phyloP scores from a whole-genome alignment of 2,329 filamentous ascomycete genomes.

The Colletotrichum agaves region DNA sequence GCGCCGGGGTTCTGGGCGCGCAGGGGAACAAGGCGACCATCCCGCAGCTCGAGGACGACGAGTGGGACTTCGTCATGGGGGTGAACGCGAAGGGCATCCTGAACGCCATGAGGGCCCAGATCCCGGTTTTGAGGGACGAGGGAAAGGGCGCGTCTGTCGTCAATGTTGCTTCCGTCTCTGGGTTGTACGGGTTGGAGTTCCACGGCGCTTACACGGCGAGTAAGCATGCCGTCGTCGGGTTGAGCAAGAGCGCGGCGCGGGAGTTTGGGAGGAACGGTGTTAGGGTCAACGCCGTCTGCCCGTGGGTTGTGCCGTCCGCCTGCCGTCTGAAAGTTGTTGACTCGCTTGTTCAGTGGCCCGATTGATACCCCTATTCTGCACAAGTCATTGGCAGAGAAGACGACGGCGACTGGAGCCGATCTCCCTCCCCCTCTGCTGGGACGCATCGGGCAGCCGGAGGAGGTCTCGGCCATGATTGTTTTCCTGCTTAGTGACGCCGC shows the following conservation, averaged over 20 bases:
- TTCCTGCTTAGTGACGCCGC: slow-evolving; percentile 45
- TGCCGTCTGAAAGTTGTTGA: neutral
- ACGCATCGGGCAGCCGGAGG: slow-evolving; percentile 42
- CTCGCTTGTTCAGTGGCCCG: slow-evolving; percentile 5
- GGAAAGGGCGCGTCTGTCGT: slow-evolving; percentile 54
- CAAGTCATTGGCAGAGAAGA: slow-evolving; percentile 1
- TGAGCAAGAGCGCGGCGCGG: slow-evolving; percentile 46
- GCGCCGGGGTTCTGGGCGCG: slow-evolving; percentile 42
- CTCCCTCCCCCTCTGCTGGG: slow-evolving; percentile 32
- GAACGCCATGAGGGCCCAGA: slow-evolving; percentile 61
- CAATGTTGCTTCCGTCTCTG: slow-evolving; percentile 55
- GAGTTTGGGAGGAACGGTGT: slow-evolving; percentile 42
- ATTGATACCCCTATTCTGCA: slow-evolving; percentile 35
- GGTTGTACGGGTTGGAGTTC: slow-evolving; percentile 48
- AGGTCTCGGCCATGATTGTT: slow-evolving; percentile 43
- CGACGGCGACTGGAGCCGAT: slow-evolving; percentile 28
- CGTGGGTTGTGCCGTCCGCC: slow-evolving; percentile 38
- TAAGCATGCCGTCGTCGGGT: slow-evolving; percentile 46
- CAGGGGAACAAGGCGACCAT: slow-evolving; percentile 35
- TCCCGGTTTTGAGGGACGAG: slow-evolving; percentile 51
- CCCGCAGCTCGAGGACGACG: slow-evolving; percentile 48
- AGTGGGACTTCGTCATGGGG: slow-evolving; percentile 55
- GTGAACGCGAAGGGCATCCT: slow-evolving; percentile 61
- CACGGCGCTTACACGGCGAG: slow-evolving; percentile 46
- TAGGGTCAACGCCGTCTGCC: slow-evolving; percentile 43